Base-by-base conservation (phyloP, 352 stramenopile genomes). In the Pythium apleroticum region DNA sequence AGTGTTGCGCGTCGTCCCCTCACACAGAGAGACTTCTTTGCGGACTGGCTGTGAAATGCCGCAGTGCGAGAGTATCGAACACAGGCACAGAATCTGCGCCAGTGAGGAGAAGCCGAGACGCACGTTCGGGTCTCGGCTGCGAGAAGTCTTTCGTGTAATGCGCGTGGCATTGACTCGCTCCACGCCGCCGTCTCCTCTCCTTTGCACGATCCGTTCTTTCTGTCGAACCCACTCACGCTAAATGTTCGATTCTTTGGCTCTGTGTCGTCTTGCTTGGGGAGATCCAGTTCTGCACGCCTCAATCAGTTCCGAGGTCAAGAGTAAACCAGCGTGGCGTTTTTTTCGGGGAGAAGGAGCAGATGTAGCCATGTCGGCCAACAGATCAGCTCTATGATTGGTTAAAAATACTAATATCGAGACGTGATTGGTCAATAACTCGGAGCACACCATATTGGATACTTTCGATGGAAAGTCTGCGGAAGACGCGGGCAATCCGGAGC, bases 381-480 rank as follows among this genome's bases (percentile, higher is more conserved):
- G 45, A 61, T 68, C 30, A 50, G 30, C 4, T 27, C 0, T 41
- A 14, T 57, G 30, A 63, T 68, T 68, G 62, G 62, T 19, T 58
- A 22, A 28, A 41, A 41, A 45, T 52, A 9, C 3, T 19, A 20
- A 4, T 31, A 24, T 6, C 28, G 10, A 4, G 3, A n/a, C 31
- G 28, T 55, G 12, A 61, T 67, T 67, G 60, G 60, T 9, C 25
- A 14, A 56, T 57, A 60, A 55, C 25, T 14, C 2, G 1, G 22
- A 20, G 27, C 35, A 27, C 43, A 45, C 9, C 20, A 12, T 11
- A 28, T n/a, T 17, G 41, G 28, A 52, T 56, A 63, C 28, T 59
- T 68, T 68, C 62, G 62, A 60, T 68, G 62, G 62, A 68, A 63
- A 24, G 9, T 30, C 10, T 12, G 33, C 8, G 45, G 62, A 68